phyloP scores from a whole-genome alignment of 257 asterid species.

The Solanum peruvianum region DNA sequence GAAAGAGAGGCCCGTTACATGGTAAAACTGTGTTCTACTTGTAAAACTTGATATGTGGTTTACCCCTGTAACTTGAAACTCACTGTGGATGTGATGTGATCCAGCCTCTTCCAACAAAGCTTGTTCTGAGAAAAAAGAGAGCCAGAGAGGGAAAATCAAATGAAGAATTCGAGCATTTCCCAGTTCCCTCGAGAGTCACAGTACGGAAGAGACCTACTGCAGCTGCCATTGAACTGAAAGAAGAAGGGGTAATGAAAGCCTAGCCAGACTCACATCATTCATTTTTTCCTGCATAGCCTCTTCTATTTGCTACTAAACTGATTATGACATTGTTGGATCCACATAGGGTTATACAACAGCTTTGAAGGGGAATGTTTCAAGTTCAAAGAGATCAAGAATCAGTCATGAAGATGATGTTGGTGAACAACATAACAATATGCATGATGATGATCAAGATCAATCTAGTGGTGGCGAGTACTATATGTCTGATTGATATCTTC shows the following conservation, averaged over 20 bases:
- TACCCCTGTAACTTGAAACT: not conserved
- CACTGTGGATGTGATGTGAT: not conserved
- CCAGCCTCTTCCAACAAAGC: conserved; percentile 60
- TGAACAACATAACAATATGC: conserved; percentile 19
- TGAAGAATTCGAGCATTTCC: conserved; percentile 68
- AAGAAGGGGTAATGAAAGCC: conserved; percentile 36
- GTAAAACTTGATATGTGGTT: not conserved
- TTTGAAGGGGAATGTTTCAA: conserved; percentile 23
- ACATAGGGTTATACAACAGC: conserved; percentile 39
- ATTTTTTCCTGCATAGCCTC: not conserved
- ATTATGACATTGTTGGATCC: not conserved
- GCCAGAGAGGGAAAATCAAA: conserved; percentile 72
- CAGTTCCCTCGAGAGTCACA: conserved; percentile 60
- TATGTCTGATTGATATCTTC: conserved; percentile 45
- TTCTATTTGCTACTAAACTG: not conserved
- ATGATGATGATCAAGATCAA: conserved; percentile 47
- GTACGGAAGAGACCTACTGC: conserved; percentile 55
- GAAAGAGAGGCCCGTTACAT: conserved; percentile 51
- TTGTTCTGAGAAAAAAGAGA: conserved; percentile 61
- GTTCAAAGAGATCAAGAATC: conserved; percentile 33
- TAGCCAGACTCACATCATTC: not conserved
- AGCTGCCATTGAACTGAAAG: conserved; percentile 46
- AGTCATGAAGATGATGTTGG: conserved; percentile 26
- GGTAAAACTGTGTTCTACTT: conserved; percentile 20
- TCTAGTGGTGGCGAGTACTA: conserved; percentile 67